phyloP scores from a whole-genome alignment of 352 stramenopile genomes.

The Pythium angustatum region DNA sequence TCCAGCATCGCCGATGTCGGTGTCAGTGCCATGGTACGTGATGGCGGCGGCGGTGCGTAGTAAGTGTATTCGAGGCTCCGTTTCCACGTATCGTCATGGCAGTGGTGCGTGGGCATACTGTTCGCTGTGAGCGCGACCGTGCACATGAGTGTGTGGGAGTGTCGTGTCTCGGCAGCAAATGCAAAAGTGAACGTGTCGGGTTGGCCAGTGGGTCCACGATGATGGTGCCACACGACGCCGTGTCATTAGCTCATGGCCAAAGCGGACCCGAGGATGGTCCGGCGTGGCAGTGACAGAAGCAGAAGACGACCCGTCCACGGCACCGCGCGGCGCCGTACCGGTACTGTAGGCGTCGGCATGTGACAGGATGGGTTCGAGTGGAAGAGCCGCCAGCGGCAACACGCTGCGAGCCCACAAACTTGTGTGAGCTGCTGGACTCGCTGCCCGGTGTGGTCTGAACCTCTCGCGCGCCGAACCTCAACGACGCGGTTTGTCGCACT shows the following conservation, averaged over 20 bases:
- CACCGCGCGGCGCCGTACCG: too few species aligned
- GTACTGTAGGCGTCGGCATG: conserved; percentile 11
- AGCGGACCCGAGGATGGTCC: background rate
- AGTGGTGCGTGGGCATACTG: conserved; percentile 21
- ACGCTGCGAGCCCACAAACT: conserved; percentile 13
- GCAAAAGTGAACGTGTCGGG: background rate
- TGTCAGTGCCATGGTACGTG: too few species aligned
- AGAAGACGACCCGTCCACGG: background rate
- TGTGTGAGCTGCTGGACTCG: conserved; percentile 15
- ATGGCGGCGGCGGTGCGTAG: conserved; percentile 11
- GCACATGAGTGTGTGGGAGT: conserved; percentile 7
- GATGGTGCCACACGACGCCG: background rate
- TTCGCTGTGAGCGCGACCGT: conserved; percentile 8
- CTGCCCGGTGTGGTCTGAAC: conserved; percentile 2
- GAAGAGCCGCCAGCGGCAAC: conserved; percentile 3
- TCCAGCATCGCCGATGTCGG: too few species aligned
- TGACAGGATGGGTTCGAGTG: conserved; percentile 28
- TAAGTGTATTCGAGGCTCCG: conserved; percentile 19
- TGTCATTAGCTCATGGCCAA: conserved; percentile 13
- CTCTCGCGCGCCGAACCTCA: conserved; percentile 14
- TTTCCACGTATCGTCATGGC: conserved; percentile 17
- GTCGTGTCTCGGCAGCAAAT: conserved; percentile 4
- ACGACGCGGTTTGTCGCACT: conserved; percentile 14
- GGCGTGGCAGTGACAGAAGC: background rate
- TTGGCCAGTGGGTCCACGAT: background rate